Conservation (phyloP, 1,284 basidiomycete genomes). For the Ceratobasidium sp. region DNA sequence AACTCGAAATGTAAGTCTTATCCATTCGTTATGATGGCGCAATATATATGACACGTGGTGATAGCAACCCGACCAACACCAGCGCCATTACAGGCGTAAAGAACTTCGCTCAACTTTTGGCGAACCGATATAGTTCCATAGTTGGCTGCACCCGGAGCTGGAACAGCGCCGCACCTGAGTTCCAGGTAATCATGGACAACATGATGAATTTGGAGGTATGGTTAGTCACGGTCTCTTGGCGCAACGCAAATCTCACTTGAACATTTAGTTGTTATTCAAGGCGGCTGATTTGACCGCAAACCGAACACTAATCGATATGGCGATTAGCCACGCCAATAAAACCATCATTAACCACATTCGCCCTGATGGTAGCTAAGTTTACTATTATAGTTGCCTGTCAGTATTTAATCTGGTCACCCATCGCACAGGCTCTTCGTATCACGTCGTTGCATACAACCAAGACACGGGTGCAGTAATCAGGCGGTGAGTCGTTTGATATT, state of each 20-base stretch:
- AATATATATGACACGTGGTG: background rate
- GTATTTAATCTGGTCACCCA: background rate
- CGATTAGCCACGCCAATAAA: conserved; percentile 66
- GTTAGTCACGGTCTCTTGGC: background rate
- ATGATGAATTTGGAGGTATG: conserved; percentile 72
- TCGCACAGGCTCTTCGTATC: conserved; percentile 62
- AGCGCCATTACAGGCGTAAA: conserved; percentile 53
- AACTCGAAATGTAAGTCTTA: conserved; percentile 54
- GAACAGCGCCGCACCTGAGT: conserved; percentile 56
- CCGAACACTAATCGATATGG: conserved; percentile 61
- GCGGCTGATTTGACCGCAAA: conserved; percentile 64
- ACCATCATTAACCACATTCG: conserved; percentile 70
- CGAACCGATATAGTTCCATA: conserved; percentile 53
- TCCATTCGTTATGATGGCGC: background rate
- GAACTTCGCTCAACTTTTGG: conserved; percentile 53
- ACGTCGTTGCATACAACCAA: conserved; percentile 69
- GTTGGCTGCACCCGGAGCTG: conserved; percentile 61
- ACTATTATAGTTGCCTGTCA: background rate
- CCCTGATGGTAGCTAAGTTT: conserved; percentile 57
- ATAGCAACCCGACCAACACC: conserved; percentile 52
- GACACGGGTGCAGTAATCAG: conserved; percentile 64
- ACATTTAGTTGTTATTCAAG: conserved; percentile 57
- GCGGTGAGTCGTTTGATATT: too few species aligned
- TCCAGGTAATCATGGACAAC: conserved; percentile 72
- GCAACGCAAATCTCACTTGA: background rate